phyloP scores from a whole-genome alignment of 2,329 filamentous ascomycete species.

The Ophiocordyceps robertsii region DNA sequence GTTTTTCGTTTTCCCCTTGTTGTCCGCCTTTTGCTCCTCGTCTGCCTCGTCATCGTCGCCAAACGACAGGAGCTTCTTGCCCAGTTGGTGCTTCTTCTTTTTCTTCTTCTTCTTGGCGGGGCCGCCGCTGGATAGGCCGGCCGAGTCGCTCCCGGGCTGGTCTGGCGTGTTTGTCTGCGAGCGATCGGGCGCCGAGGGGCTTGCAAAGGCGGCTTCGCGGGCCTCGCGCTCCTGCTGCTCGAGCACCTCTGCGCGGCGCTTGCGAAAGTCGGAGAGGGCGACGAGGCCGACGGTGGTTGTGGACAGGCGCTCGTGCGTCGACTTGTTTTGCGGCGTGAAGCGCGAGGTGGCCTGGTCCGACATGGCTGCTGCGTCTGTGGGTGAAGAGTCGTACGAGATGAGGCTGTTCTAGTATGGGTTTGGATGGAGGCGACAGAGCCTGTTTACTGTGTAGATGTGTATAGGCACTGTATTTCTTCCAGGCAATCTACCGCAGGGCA shows the following conservation, averaged over 20 bases:
- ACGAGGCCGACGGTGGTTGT: conserved; percentile 85
- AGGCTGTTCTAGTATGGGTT: too few relatives aligned
- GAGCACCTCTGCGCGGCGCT: conserved; percentile 85
- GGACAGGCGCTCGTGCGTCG: conserved; percentile 70
- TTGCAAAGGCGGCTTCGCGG: conserved; percentile 42
- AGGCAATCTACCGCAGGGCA: too few relatives aligned
- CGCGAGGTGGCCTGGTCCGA: conserved; percentile 33
- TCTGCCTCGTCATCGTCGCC: conserved; percentile 54
- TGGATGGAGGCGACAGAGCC: too few relatives aligned
- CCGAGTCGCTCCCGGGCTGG: conserved; percentile 22
- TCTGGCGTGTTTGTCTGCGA: conserved; percentile 35
- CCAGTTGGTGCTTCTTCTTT: conserved; percentile 32
- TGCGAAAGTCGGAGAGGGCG: conserved; percentile 84
- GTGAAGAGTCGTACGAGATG: neutral
- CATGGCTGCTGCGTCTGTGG: conserved; percentile 15
- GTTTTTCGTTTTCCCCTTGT: conserved; percentile 1
- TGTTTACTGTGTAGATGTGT: too few relatives aligned
- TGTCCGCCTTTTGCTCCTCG: conserved; percentile 18
- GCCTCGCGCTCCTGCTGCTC: conserved; percentile 80
- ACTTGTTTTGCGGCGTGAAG: conserved; percentile 64
- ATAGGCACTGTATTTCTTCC: too few relatives aligned
- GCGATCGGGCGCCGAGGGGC: conserved; percentile 32
- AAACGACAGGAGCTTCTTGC: conserved; percentile 45
- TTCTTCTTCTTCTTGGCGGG: conserved; percentile 19
- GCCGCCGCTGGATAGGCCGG: conserved; percentile 6